Evolutionary conservation across 768 basidiomycete species (phyloP).

Genomic region (Termitomyces titanicus): DNA sequence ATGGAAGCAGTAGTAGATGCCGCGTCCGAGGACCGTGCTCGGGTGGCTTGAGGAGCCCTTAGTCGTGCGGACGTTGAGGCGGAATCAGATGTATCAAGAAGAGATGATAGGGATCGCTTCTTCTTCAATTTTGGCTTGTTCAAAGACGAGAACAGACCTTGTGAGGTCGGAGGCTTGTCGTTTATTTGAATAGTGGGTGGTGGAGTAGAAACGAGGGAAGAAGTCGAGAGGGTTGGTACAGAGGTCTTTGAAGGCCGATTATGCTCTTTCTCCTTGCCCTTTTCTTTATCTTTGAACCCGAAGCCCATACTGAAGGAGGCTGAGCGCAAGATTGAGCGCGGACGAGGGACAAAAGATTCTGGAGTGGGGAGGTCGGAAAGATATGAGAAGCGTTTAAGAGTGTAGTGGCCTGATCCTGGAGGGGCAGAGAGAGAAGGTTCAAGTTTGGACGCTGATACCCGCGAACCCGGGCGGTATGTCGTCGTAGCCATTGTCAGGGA

Average conservation of each 20-base stretch:
- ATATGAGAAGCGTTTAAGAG: conserved; percentile 34
- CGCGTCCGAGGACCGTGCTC: conserved; percentile 12
- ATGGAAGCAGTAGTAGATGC: background rate
- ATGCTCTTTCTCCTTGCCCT: conserved; percentile 7
- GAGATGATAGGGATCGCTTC: conserved; percentile 35
- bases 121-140: conserved; percentile 26
- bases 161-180: conserved; percentile 14
- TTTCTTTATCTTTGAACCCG: conserved; percentile 28
- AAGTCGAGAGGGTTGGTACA: background rate
- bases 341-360: conserved; percentile 11
- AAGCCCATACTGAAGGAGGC: conserved; percentile 36
- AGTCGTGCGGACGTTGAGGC: conserved; percentile 4
- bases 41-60: conserved; percentile 5
- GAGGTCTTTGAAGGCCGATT: background rate
- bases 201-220: conserved; percentile 6
- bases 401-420: conserved; percentile 30
- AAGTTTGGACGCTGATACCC: conserved; percentile 9
- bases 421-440: conserved; percentile 9
- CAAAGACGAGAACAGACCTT: conserved; percentile 16
- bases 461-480: conserved; percentile 8
- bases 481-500: conserved; percentile 12
- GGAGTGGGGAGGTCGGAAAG: conserved; percentile 20
- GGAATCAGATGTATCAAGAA: conserved; percentile 20
- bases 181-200: conserved; percentile 3
- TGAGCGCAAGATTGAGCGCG: conserved; percentile 24